Conservation (phyloP, 441 rosid genomes). For the Eruca vesicaria region DNA sequence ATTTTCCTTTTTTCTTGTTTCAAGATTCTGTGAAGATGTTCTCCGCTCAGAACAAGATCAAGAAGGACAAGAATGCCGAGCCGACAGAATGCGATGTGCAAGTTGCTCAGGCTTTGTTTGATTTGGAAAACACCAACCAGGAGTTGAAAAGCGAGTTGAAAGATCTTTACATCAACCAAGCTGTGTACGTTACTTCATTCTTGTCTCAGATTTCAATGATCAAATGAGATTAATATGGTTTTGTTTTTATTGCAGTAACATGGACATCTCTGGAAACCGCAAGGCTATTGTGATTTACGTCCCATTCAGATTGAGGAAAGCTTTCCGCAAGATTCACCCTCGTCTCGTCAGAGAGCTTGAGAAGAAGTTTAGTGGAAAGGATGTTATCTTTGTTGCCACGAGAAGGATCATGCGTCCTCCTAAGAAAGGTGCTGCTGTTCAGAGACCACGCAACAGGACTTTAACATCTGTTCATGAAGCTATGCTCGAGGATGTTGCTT, state of each 20-base stretch:
- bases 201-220: background rate
- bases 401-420: slow-evolving; percentile 84
- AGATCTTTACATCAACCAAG: slow-evolving; percentile 79
- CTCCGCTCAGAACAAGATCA: slow-evolving; percentile 74
- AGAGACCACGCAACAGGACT: slow-evolving; percentile 83
- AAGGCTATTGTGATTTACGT: slow-evolving; percentile 83
- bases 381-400: slow-evolving; percentile 70
- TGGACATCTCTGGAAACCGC: slow-evolving; percentile 77
- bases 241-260: slow-evolving; percentile 43
- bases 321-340: slow-evolving; percentile 78
- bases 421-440: slow-evolving; percentile 88
- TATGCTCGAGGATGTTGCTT: slow-evolving; percentile 73
- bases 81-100: slow-evolving; percentile 77
- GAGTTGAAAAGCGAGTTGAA: slow-evolving; percentile 83
- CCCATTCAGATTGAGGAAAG: slow-evolving; percentile 86
- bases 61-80: slow-evolving; percentile 69
- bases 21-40: slow-evolving; percentile 57
- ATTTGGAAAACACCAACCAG: slow-evolving; percentile 75
- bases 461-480: slow-evolving; percentile 81
- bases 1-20: background rate
- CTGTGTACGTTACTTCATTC: slow-evolving; percentile 44
- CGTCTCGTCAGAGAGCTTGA: slow-evolving; percentile 88
- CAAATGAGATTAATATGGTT: background rate
- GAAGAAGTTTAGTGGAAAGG: slow-evolving; percentile 93
- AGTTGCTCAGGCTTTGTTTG: slow-evolving; percentile 88